Evolutionary conservation across 495 filamentous ascomycete species (phyloP), one percentile per base, ranked within the genome.

Genomic region (Annulohypoxylon bovei): DNA sequence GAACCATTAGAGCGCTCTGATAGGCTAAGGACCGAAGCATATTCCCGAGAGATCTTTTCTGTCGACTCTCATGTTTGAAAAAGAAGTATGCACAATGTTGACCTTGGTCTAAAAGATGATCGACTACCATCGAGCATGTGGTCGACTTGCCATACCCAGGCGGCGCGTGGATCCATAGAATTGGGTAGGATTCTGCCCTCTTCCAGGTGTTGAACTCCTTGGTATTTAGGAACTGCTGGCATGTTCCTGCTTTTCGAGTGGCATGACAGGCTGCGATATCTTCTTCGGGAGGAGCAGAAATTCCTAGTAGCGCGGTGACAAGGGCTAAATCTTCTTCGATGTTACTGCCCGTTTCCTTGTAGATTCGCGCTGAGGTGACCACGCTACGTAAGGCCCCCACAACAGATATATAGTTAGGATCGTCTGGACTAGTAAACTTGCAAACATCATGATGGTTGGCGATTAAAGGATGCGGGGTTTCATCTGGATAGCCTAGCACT

Each of bases 381-480:
- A 47, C 44, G 20, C 44, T 20, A 18, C 44, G 44, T 9, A 47
- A 25, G 20, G 44, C 44, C 1, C 44, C 44, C 20, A 47, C 44
- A 25, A 47, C 44, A 11, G 44, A 47, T 47, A 32, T 32, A 18
- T 53, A 53, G 16, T 53, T 53, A 30, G 49, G 49, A 32, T 53
- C 49, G n/a, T 14, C n/a, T 32, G 14, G n/a, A 4, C 27, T 27
- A 14, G 12, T 16, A 32, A 30, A 53, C 28, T 53, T 53, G 49
- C 49, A 53, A 18, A 53, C 49, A 32, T 53, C 49, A 25, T 53
- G 49, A 12, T 53, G 49, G 23, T 53, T 32, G 27, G 49, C 49
- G 3, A 9, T 28, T 11, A 53, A 16, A 4, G 49, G 49, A 12
- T 32, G 23, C 7, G 49, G 28, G 5, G 28, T 53, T 32, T 53